Conservation (phyloP, 129 eudicot genomes). For the Chrysanthemum lavandulifolium region DNA sequence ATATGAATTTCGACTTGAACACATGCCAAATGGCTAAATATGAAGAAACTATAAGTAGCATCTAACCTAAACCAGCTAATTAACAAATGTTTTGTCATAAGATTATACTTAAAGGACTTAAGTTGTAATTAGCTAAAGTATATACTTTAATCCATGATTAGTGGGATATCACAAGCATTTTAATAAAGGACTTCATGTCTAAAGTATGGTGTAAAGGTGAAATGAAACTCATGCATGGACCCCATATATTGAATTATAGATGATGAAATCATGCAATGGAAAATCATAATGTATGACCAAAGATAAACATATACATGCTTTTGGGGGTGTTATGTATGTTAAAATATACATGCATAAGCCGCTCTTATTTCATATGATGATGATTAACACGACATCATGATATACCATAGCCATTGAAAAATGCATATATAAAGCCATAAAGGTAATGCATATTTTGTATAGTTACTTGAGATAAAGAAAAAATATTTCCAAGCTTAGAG, state of each 20-base stretch:
- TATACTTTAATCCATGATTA: slow-evolving; percentile 32
- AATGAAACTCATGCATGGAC: slow-evolving; percentile 38
- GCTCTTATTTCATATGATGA: neutral
- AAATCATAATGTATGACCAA: slow-evolving; percentile 31
- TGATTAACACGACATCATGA: neutral
- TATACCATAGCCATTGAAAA: neutral
- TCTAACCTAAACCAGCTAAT: neutral
- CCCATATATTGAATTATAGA: slow-evolving; percentile 17
- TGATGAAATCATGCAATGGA: slow-evolving; percentile 27
- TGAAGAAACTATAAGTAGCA: neutral
- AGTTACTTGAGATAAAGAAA: no score
- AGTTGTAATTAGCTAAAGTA: slow-evolving; percentile 21
- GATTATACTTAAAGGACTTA: slow-evolving; percentile 18
- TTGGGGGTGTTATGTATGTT: slow-evolving; percentile 7
- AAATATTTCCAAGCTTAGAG: no score
- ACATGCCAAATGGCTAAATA: slow-evolving; percentile 34
- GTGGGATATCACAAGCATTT: slow-evolving; percentile 28
- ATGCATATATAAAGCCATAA: no score
- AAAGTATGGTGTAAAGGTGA: slow-evolving; percentile 33
- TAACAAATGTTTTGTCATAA: neutral
- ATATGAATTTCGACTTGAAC: slow-evolving; percentile 18
- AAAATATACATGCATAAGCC: neutral
- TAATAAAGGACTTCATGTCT: slow-evolving; percentile 34
- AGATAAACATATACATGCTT: slow-evolving; percentile 30
- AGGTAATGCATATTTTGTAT: no score